These are phyloP conservation scores for Penstemon barbatus DNA, from an alignment of 257 asterid genomes.

Conservation along the genomic window DNA sequence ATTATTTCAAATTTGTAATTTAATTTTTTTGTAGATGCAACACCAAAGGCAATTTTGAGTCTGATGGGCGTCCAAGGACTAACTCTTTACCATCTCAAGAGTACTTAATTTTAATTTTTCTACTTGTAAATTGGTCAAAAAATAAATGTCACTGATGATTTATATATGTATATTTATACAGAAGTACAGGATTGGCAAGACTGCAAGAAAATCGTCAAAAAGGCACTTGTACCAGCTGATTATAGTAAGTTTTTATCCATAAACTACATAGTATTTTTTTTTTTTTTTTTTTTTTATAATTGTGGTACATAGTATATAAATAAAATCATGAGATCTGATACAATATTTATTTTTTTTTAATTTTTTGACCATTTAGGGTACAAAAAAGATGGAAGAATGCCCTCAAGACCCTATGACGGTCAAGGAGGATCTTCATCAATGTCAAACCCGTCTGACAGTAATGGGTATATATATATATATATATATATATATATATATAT, in stretches of 20 bases:
- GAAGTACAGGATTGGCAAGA: neutral
- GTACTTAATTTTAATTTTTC: no score
- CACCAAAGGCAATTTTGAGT: conserved; percentile 39
- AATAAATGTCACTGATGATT: neutral
- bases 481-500: no score
- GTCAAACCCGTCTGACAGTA: neutral
- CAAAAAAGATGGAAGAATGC: neutral
- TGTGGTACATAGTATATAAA: neutral
- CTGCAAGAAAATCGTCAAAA: neutral
- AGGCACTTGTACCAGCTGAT: neutral
- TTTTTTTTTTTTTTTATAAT: no score
- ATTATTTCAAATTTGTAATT: neutral
- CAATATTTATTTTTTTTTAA: neutral
- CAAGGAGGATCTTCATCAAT: neutral
- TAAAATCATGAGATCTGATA: neutral
- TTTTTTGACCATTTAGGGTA: neutral
- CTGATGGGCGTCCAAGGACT: conserved; percentile 39
- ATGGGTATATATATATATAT: neutral
- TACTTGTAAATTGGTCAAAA: neutral
- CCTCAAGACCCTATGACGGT: neutral
- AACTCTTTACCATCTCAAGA: conserved; percentile 41
- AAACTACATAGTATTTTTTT: no score
- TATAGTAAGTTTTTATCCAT: neutral
- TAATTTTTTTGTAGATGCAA: conserved; percentile 33
- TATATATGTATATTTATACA: neutral